Percentiles rank a stretch among this genome's conserved stretches.
These are phyloP conservation scores for Scheffersomyces illinoinensis DNA, from an alignment of 1,139 yeast genomes.

Conservation along the genomic window DNA sequence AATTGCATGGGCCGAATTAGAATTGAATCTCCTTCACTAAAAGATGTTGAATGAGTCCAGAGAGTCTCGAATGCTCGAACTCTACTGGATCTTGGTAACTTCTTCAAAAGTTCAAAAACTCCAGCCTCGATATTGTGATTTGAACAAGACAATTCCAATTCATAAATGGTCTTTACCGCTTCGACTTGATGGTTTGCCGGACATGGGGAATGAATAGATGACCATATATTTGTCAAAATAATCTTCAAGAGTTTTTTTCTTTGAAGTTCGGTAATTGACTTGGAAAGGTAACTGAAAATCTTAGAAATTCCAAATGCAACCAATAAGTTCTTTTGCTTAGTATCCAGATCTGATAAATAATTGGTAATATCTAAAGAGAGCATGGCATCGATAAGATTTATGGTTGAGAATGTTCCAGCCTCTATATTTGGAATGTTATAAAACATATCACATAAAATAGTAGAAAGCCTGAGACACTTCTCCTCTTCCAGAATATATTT, in stretches of 20 bases:
- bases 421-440: constrained; percentile 9
- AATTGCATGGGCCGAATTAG: constrained; percentile 68
- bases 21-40: constrained; percentile 45
- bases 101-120: constrained; percentile 46
- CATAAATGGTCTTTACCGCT: constrained; percentile 53
- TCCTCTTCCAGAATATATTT: constrained; percentile 3
- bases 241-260: constrained; percentile 34
- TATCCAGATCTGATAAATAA: constrained; percentile 12
- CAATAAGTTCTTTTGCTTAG: constrained; percentile 19
- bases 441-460: constrained; percentile 13
- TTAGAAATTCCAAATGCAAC: constrained; percentile 49
- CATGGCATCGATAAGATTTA: constrained; percentile 32
- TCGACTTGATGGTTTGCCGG: constrained; percentile 61
- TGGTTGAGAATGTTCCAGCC: constrained; percentile 4
- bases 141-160: constrained; percentile 37
- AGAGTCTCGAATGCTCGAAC: constrained; percentile 52
- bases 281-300: constrained; percentile 40
- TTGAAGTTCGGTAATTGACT: constrained; percentile 22
- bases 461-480: constrained; percentile 7
- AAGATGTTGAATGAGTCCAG: constrained; percentile 58
- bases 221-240: constrained; percentile 47
- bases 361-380: constrained; percentile 14
- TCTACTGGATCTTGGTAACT: constrained; percentile 36
- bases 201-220: constrained; percentile 40
- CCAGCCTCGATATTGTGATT: constrained; percentile 60